A percentile compares a stretch with the other conserved stretches of the same genome.
Conservation (phyloP, 495 filamentous ascomycete species). For the Diplogelasinospora grovesii region DNA sequence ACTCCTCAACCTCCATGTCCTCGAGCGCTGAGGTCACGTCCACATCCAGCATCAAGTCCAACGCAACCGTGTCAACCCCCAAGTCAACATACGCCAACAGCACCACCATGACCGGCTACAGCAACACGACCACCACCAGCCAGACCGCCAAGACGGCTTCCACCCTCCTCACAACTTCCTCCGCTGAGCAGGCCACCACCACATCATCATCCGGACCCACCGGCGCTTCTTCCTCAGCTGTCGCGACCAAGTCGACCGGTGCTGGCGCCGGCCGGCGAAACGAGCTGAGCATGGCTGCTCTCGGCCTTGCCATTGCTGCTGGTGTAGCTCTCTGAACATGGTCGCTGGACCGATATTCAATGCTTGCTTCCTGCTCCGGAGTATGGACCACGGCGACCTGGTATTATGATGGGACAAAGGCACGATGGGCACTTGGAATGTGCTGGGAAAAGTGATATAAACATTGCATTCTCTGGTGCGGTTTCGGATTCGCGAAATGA, state of each 20-base stretch:
- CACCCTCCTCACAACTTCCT: neutral
- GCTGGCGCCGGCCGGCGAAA: slow-evolving; percentile 4
- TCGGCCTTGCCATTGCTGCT: slow-evolving; percentile 23
- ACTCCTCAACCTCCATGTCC: too few relatives aligned
- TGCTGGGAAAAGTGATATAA: too few relatives aligned
- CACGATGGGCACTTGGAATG: too few relatives aligned
- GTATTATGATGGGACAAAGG: too few relatives aligned
- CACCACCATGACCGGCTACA: slow-evolving; percentile 18
- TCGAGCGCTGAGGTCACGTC: neutral
- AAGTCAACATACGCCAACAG: slow-evolving; percentile 25
- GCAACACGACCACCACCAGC: slow-evolving; percentile 32
- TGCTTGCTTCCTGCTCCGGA: too few relatives aligned
- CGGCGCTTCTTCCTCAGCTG: neutral
- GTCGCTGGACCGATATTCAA: too few relatives aligned
- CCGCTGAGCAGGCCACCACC: too few relatives aligned
- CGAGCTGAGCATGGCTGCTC: slow-evolving; percentile 13
- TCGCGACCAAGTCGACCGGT: neutral
- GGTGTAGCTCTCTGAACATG: slow-evolving; percentile 30
- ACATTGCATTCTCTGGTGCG: too few relatives aligned
- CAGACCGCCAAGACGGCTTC: neutral
- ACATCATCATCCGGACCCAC: neutral
- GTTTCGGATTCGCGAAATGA: too few relatives aligned
- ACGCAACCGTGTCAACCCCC: slow-evolving; percentile 38
- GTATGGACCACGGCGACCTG: too few relatives aligned
- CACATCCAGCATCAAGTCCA: slow-evolving; percentile 18